Base-by-base conservation (phyloP, 2,329 filamentous ascomycete species). In the Sporothrix variecibatus region DNA sequence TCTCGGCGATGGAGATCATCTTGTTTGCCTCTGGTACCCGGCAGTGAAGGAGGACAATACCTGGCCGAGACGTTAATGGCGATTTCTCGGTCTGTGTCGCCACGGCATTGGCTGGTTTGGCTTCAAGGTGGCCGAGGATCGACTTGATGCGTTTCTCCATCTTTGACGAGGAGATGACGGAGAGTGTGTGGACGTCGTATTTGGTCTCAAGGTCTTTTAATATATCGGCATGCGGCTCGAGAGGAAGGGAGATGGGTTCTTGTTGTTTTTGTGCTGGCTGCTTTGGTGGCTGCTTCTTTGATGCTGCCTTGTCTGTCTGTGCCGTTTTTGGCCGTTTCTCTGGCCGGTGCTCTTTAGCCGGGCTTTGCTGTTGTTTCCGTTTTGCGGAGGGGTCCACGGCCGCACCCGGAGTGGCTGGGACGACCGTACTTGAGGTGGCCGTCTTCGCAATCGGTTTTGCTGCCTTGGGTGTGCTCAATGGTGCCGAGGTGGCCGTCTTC, bases 1-100 rank as follows among this genome's bases (percentile, higher is more conserved):
- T 90, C 81, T 94, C 92, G 62, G 86, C 86, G 64, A 94, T 87
- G 3, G 88, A 91, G 77, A 93, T 88, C 78, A 93, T 84, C 81
- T 94, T 94, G 81, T 85, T 86, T 1, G 88, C 86, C 2, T 89
- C 86, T 11, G 80, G 75, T 0, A 86, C 82, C 26, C 85, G 85
- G 43, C 87, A 86, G 77, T 88, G 84, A 23, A 90, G 80, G 53
- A 90, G 79, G n/a, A 84, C 84, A 17, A 85, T 78, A 11, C 81
- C 80, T 0, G 79, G 80, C 1, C 38, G 31, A 20, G 38, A 34
- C 0, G 31, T 73, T 62, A 23, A 2, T 9, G 20, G 12, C 3
- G 11, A 38, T 49, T 34, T 31, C 15, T 26, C 23, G 46, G 12
- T 4, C 34, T 43, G 20, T 11, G 46, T 62, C 34, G 60, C 2